Percentiles rank a stretch among this genome's conserved stretches.
These are phyloP conservation scores for Fusarium chaquense DNA, from an alignment of 2,329 filamentous ascomycete species.

Conservation along the genomic window DNA sequence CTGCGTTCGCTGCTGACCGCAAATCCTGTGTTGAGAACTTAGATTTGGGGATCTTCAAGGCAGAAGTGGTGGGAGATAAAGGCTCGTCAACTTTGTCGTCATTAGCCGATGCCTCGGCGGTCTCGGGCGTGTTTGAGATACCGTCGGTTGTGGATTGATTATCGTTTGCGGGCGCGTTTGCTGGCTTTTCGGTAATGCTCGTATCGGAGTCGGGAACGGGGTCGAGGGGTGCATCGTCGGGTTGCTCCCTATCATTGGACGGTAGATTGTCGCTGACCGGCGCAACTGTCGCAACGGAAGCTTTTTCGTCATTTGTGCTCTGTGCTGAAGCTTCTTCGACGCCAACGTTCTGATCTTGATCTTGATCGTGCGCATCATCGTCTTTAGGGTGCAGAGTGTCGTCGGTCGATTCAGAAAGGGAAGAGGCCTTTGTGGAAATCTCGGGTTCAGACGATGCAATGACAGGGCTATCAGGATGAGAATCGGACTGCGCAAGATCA, in stretches of 20 bases:
- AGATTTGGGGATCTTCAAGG: conserved; percentile 43
- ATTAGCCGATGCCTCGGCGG: conserved; percentile 23
- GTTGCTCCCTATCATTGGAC: conserved; percentile 10
- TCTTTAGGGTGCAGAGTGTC: conserved; percentile 63
- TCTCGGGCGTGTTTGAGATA: conserved; percentile 34
- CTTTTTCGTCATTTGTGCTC: conserved; percentile 3
- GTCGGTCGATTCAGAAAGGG: conserved; percentile 72
- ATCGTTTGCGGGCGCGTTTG: conserved; percentile 18
- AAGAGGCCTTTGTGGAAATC: conserved; percentile 73
- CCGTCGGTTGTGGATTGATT: conserved; percentile 32
- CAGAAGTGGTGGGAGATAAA: conserved; percentile 29
- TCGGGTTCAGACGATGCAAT: conserved; percentile 66
- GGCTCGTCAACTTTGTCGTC: conserved; percentile 28
- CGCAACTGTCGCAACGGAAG: conserved; percentile 1
- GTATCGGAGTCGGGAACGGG: conserved; percentile 40
- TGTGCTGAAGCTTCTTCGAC: conserved; percentile 15
- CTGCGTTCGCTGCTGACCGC: conserved; percentile 35
- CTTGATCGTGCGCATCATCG: conserved; percentile 29
- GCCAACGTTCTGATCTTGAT: conserved; percentile 34
- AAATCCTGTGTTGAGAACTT: conserved; percentile 49
- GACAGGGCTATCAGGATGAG: conserved; percentile 68
- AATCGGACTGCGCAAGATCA: conserved; percentile 65
- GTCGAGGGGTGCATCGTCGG: conserved; percentile 9
- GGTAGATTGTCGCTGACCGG: conserved; percentile 7
- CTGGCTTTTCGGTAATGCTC: conserved; percentile 34